Evolutionary conservation across 805 yeast genomes (phyloP).

Genomic region (Torulaspora franciscae): DNA sequence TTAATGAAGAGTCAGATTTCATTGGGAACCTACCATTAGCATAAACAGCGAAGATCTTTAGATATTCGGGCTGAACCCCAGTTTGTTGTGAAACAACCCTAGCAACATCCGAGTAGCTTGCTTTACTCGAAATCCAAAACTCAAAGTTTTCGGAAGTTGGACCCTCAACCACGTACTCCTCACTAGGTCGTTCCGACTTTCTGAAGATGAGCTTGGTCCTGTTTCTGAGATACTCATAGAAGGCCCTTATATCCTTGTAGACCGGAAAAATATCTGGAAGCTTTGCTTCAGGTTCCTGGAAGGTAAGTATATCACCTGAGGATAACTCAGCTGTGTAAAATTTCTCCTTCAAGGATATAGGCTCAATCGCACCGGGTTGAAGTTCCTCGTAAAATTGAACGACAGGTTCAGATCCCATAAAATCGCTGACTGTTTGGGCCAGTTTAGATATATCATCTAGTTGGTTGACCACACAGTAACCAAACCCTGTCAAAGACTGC

Average conservation of each 20-base stretch:
- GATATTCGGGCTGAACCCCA: constrained; percentile 50
- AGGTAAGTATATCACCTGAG: constrained; percentile 61
- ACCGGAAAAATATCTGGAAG: constrained; percentile 30
- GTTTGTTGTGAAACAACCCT: constrained; percentile 52
- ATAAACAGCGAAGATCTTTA: constrained; percentile 62
- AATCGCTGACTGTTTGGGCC: constrained; percentile 38
- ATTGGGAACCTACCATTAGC: constrained; percentile 54
- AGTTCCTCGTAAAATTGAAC: constrained; percentile 56
- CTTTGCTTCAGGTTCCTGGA: constrained; percentile 19
- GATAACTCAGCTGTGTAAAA: constrained; percentile 53
- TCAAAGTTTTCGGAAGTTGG: constrained; percentile 38
- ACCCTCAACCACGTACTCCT: constrained; percentile 27
- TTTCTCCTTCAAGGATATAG: constrained; percentile 37
- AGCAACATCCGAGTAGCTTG: constrained; percentile 56
- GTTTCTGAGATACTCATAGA: constrained; percentile 51
- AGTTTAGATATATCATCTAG: constrained; percentile 43
- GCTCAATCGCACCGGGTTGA: constrained; percentile 48
- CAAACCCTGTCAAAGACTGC: constrained; percentile 59
- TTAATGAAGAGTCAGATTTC: constrained; percentile 33
- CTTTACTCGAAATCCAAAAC: constrained; percentile 64
- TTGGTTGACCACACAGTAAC: constrained; percentile 51
- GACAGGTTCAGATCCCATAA: constrained; percentile 36
- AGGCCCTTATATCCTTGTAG: constrained; percentile 40
- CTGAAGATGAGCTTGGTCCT: constrained; percentile 55
- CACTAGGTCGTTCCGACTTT: constrained; percentile 22